Conservation (phyloP, 106 monocot genomes). For the Dendrobium officinale region DNA sequence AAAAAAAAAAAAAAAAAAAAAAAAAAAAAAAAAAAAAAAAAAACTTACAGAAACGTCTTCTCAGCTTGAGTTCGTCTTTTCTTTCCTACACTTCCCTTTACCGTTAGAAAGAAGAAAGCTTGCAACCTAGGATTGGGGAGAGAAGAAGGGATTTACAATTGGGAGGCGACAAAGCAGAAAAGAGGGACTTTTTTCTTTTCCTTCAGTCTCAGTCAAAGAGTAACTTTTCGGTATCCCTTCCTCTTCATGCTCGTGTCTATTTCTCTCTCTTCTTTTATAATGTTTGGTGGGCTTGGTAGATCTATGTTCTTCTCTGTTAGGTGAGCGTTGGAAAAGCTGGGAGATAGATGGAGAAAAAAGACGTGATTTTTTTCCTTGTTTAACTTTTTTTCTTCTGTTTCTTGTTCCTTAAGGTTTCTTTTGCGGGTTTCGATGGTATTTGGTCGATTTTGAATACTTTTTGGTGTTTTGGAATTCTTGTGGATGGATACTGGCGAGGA, state of each 20-base stretch:
- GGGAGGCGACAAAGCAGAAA: neutral
- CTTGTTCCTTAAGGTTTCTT: neutral
- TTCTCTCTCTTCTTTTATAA: neutral
- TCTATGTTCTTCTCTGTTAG: neutral
- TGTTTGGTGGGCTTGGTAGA: conserved; percentile 2
- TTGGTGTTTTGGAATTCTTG: neutral
- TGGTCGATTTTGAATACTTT: conserved; percentile 1
- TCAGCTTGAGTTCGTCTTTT: too few species aligned
- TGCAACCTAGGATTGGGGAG: too few species aligned
- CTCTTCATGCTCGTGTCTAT: neutral
- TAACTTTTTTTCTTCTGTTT: neutral
- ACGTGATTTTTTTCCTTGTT: neutral
- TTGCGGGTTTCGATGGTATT: neutral
- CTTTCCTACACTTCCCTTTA: too few species aligned
- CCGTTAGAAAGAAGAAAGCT: too few species aligned
- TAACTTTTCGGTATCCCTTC: neutral
- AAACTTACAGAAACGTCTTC: too few species aligned
- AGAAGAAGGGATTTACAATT: neutral
- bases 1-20: too few species aligned
- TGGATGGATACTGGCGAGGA: neutral
- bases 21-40: too few species aligned
- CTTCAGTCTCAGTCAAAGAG: neutral
- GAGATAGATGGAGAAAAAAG: neutral
- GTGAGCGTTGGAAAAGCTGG: neutral
- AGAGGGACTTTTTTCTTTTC: neutral